Conservation (phyloP, 2,329 filamentous ascomycete genomes). For the Aspergillus melleus region DNA sequence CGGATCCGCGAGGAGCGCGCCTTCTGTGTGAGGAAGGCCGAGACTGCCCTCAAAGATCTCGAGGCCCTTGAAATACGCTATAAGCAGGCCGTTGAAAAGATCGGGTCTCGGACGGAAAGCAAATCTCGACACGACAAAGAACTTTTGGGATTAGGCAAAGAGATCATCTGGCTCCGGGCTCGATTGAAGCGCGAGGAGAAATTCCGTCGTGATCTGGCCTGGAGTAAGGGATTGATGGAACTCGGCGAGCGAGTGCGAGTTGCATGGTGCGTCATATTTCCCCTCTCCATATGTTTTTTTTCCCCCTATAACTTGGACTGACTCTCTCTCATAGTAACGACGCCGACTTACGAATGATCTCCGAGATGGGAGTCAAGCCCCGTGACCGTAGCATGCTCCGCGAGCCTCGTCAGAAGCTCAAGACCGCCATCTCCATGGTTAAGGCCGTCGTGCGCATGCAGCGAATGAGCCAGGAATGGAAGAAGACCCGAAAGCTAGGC, state of each 20-base stretch:
- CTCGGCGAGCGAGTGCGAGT: constrained; percentile 64
- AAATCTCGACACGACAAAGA: constrained; percentile 58
- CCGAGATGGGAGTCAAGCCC: constrained; percentile 71
- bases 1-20: constrained; percentile 53
- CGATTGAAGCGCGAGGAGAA: constrained; percentile 76
- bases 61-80: constrained; percentile 59
- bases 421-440: constrained; percentile 43
- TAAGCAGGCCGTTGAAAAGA: constrained; percentile 59
- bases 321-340: constrained; percentile 68
- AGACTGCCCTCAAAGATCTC: constrained; percentile 42
- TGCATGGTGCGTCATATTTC: constrained; percentile 71
- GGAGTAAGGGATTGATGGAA: constrained; percentile 83
- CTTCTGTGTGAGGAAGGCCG: constrained; percentile 41
- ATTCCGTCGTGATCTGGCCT: constrained; percentile 77
- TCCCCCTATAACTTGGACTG: constrained; percentile 28
- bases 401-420: constrained; percentile 43
- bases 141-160: constrained; percentile 78
- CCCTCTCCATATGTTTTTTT: constrained; percentile 2
- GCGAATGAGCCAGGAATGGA: constrained; percentile 47
- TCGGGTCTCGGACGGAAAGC: constrained; percentile 43
- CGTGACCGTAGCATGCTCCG: constrained; percentile 32
- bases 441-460: constrained; percentile 49
- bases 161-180: constrained; percentile 88
- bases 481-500: constrained; percentile 42
- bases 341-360: constrained; percentile 81